Evolutionary conservation across 257 asterid genomes (phyloP), one percentile per base, ranked within the genome.

Genomic region (Misopates orontium): DNA sequence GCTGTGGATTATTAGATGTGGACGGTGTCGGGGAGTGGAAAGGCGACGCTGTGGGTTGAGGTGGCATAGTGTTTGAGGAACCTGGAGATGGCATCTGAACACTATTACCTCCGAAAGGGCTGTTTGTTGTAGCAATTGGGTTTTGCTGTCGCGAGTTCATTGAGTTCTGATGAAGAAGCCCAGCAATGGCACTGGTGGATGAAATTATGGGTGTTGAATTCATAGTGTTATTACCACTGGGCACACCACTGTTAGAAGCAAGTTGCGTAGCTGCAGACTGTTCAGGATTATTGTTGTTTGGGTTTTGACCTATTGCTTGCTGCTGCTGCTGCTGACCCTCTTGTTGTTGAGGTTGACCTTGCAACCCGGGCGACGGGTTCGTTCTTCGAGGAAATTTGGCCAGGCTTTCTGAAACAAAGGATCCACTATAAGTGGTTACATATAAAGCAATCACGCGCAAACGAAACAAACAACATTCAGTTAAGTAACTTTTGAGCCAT

Each of bases 311-410:
- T 19, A 65, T 36, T 31, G 74, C 64, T 70, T 79, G 93, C 67
- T 80, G 93, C 72, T 75, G 93, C 18, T 73, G 82, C 5, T 82
- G 89, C 61, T 82, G 96, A 62, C 79, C 79, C 50, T 83, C 95
- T 1, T 79, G 68, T 52, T 79, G 90, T 71, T 83, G 95, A 54
- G 81, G 67, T 76, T 85, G 93, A 56, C 81, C 78, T 73, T 78
- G 90, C 74, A 81, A 79, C 54, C 82, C 77, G 20, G 85, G 62
- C 15, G 96, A 79, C 24, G 89, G 70, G 66, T 76, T 79, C 47
- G 88, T 68, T 60, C 82, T 73, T 70, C 98, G 82, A 69, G 98
- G 99, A 75, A 83, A 90, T 82, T 90, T 94, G 53, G 91, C 75
- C 84, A 94, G 79, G 73, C 99, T 94, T 79, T 90, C 99, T 94